phyloP scores from a whole-genome alignment of 2,329 filamentous ascomycete species.

The Hyphodiscus sp. region DNA sequence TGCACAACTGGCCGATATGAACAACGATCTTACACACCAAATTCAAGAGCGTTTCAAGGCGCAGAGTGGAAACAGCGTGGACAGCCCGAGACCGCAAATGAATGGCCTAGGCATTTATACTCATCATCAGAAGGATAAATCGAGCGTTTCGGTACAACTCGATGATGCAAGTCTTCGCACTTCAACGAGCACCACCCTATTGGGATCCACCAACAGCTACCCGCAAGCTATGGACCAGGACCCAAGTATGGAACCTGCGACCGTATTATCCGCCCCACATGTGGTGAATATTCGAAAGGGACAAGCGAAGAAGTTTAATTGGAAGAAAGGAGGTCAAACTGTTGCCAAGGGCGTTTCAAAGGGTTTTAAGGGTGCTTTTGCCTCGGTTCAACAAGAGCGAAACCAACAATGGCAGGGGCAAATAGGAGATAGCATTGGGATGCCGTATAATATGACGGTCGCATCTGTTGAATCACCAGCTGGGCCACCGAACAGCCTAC shows the following conservation, averaged over 20 bases:
- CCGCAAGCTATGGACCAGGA: constrained; percentile 31
- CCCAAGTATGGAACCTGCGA: constrained; percentile 26
- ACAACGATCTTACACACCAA: constrained; percentile 89
- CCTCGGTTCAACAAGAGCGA: constrained; percentile 44
- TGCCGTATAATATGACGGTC: constrained; percentile 65
- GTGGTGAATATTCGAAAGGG: constrained; percentile 93
- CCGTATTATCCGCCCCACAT: constrained; percentile 56
- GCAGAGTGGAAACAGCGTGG: constrained; percentile 48
- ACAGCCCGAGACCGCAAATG: constrained; percentile 35
- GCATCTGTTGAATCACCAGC: constrained; percentile 43
- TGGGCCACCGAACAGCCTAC: constrained; percentile 19
- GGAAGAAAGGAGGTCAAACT: constrained; percentile 94
- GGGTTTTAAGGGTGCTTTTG: constrained; percentile 84
- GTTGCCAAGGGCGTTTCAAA: constrained; percentile 92
- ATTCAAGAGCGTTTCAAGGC: constrained; percentile 91
- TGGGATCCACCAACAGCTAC: constrained; percentile 23
- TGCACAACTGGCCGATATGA: constrained; percentile 86
- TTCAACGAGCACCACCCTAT: constrained; percentile 33
- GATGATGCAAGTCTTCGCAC: constrained; percentile 34
- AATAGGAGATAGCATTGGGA: constrained; percentile 56
- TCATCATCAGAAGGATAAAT: constrained; percentile 44
- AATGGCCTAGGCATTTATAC: constrained; percentile 61
- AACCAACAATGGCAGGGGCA: constrained; percentile 46
- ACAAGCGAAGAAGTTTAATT: constrained; percentile 90
- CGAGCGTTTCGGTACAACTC: constrained; percentile 25